Evolutionary conservation across 78 protist species (phyloP).

Genomic region (Polysphondylium violaceum): DNA sequence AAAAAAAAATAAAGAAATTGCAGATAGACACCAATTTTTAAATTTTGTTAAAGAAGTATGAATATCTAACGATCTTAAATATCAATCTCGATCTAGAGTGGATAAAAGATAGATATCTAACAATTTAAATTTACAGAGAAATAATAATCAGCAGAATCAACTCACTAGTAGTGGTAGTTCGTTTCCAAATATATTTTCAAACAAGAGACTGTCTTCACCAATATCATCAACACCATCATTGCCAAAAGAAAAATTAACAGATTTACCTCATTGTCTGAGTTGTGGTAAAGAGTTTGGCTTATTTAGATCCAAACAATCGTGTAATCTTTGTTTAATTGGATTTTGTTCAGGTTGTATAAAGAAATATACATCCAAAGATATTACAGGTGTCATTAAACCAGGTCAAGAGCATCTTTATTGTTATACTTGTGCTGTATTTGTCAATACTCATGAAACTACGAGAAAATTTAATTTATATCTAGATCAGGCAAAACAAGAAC

Average conservation of each 20-base stretch:
- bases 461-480: not conserved
- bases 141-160: not conserved
- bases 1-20: not conserved
- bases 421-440: conserved; percentile 24
- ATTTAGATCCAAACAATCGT: conserved; percentile 31
- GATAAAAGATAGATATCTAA: not conserved
- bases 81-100: not conserved
- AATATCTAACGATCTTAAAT: not conserved
- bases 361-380: conserved; percentile 50
- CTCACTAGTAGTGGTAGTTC: conserved; percentile 2
- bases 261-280: conserved; percentile 37
- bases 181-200: conserved; percentile 53
- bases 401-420: conserved; percentile 53
- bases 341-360: conserved; percentile 30
- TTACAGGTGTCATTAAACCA: conserved; percentile 60
- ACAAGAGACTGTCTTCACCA: conserved; percentile 19
- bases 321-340: conserved; percentile 39
- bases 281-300: conserved; percentile 69
- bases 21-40: conserved; percentile 3
- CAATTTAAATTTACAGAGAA: not conserved
- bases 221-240: not conserved
- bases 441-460: conserved; percentile 14
- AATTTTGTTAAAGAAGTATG: not conserved
- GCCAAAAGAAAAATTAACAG: conserved; percentile 3
- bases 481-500: conserved; percentile 20